Percentiles rank a stretch among this genome's conserved stretches.
Evolutionary conservation across 2,329 filamentous ascomycete genomes (phyloP).

Genomic region (Colletotrichum kahawae): DNA sequence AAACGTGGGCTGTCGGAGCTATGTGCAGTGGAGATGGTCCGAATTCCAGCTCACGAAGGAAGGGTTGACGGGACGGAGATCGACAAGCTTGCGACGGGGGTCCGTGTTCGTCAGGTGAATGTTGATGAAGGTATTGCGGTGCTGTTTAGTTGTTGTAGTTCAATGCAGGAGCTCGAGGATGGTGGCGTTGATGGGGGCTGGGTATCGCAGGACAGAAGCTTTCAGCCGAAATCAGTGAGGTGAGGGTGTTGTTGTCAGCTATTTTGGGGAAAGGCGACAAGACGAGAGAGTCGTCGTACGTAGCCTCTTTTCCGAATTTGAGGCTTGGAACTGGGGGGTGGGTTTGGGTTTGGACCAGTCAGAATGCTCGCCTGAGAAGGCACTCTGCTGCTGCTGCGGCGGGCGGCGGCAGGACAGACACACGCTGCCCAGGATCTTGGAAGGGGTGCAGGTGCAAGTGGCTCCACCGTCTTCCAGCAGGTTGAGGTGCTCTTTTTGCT

Average conservation of each 20-base stretch:
- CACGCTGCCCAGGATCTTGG: background rate
- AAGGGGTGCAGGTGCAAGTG: background rate
- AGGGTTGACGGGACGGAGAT: conserved; percentile 7
- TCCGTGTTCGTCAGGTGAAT: background rate
- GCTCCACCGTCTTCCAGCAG: background rate
- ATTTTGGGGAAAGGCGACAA: conserved; percentile 2
- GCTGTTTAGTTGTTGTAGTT: background rate
- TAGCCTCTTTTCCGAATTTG: conserved; percentile 22
- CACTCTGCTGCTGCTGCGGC: background rate
- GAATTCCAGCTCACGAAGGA: conserved; percentile 15
- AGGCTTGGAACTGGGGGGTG: conserved; percentile 19
- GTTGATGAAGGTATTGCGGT: background rate
- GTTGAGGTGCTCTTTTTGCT: background rate
- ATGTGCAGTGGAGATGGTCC: conserved; percentile 21
- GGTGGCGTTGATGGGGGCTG: background rate
- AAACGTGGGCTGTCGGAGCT: conserved; percentile 22
- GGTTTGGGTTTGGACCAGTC: conserved; percentile 5
- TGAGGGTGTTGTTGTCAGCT: conserved; percentile 17
- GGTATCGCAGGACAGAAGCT: background rate
- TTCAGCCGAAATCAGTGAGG: background rate
- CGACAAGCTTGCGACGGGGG: background rate
- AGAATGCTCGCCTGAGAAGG: background rate
- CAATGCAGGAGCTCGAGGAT: background rate
- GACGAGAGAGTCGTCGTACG: conserved; percentile 17
- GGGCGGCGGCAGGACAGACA: background rate